Percentiles rank a stretch among this genome's conserved stretches.
Evolutionary conservation across 2,329 filamentous ascomycete genomes (phyloP).

Genomic region (Aureobasidium mangrovei): DNA sequence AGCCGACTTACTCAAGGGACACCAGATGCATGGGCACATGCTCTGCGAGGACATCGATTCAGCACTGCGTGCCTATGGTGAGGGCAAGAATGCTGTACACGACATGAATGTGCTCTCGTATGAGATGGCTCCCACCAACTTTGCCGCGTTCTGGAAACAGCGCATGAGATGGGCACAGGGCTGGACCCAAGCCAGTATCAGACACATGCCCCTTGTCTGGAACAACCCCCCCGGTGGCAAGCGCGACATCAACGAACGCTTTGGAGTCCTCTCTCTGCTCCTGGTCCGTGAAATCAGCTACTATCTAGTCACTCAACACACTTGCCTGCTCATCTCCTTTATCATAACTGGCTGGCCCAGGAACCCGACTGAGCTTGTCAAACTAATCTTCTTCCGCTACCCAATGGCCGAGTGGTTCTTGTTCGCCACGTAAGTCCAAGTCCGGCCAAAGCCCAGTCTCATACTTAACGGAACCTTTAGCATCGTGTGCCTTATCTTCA

Average conservation of each 20-base stretch:
- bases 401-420: slow-evolving; percentile 40
- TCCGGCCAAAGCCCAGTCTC: slow-evolving; percentile 26
- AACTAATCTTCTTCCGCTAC: slow-evolving; percentile 41
- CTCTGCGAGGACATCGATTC: slow-evolving; percentile 45
- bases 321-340: slow-evolving; percentile 38
- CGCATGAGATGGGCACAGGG: slow-evolving; percentile 44
- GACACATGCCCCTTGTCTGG: slow-evolving; percentile 36
- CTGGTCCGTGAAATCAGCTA: slow-evolving; percentile 40
- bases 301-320: slow-evolving; percentile 42
- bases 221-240: slow-evolving; percentile 31
- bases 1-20: slow-evolving; percentile 34
- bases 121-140: slow-evolving; percentile 40
- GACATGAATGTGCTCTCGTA: slow-evolving; percentile 43
- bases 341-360: slow-evolving; percentile 38
- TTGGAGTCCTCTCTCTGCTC: slow-evolving; percentile 39
- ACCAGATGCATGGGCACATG: slow-evolving; percentile 44
- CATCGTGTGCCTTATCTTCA: slow-evolving; percentile 36
- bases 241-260: slow-evolving; percentile 31
- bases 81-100: slow-evolving; percentile 37
- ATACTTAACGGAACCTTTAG: background rate
- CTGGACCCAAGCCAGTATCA: slow-evolving; percentile 41
- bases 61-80: slow-evolving; percentile 37
- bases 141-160: slow-evolving; percentile 41
- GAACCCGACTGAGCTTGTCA: slow-evolving; percentile 29
- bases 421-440: slow-evolving; percentile 18